These are phyloP conservation scores for Scheffersomyces spartinae DNA, from an alignment of 805 yeast species.

Conservation along the genomic window DNA sequence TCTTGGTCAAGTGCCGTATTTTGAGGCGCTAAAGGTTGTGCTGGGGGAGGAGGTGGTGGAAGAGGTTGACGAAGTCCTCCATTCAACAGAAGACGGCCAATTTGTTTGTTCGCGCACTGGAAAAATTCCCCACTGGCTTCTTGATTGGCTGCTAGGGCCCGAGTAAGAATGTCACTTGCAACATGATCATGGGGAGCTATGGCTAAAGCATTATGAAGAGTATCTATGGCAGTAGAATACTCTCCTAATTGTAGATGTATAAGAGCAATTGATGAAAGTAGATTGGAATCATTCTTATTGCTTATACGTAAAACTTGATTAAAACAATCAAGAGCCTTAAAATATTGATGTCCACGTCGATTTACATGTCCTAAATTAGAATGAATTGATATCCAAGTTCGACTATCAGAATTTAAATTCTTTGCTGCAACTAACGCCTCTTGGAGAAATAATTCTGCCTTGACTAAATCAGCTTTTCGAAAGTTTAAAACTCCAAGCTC, in stretches of 20 bases:
- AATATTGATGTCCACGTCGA: slow-evolving; percentile 48
- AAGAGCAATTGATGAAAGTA: slow-evolving; percentile 77
- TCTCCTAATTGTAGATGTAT: slow-evolving; percentile 63
- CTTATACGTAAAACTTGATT: slow-evolving; percentile 61
- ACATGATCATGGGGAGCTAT: slow-evolving; percentile 72
- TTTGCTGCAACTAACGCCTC: slow-evolving; percentile 64
- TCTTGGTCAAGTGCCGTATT: not conserved
- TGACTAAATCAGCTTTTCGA: slow-evolving; percentile 53
- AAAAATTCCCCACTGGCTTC: not conserved
- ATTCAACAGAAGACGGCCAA: too few species aligned
- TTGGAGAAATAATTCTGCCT: slow-evolving; percentile 60
- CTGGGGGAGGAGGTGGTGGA: too few species aligned
- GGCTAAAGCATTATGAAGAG: slow-evolving; percentile 72
- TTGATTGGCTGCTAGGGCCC: slow-evolving; percentile 51
- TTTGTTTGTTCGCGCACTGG: not conserved
- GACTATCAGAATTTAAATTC: slow-evolving; percentile 62
- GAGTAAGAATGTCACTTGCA: slow-evolving; percentile 66
- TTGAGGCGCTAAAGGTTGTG: not conserved
- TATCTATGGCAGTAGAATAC: slow-evolving; percentile 55
- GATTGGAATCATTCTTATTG: slow-evolving; percentile 55
- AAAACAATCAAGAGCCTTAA: slow-evolving; percentile 65
- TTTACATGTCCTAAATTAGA: slow-evolving; percentile 85
- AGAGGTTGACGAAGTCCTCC: too few species aligned
- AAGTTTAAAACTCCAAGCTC: slow-evolving; percentile 90
- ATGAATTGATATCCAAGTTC: slow-evolving; percentile 77